These are phyloP conservation scores for Fusarium sp. DNA, from an alignment of 2,329 filamentous ascomycete genomes.

Conservation along the genomic window DNA sequence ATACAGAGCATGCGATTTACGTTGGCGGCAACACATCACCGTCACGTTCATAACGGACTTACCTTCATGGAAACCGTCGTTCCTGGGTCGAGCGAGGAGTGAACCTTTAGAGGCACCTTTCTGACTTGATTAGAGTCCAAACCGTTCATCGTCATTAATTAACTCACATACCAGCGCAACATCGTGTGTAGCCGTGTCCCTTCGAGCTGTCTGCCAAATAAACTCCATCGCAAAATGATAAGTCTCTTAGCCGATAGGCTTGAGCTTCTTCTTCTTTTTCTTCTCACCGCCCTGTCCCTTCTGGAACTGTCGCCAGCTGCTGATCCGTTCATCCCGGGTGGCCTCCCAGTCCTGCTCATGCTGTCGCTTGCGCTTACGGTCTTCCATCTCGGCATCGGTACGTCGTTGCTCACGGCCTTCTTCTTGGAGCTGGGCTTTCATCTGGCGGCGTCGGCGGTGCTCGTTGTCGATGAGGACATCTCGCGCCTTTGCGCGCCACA, in stretches of 20 bases:
- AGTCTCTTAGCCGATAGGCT: slow-evolving; percentile 67
- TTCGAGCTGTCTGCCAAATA: slow-evolving; percentile 22
- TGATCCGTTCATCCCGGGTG: slow-evolving; percentile 90
- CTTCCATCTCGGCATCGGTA: slow-evolving; percentile 86
- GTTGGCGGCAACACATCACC: slow-evolving; percentile 3
- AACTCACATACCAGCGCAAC: slow-evolving; percentile 51
- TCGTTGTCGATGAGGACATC: slow-evolving; percentile 95
- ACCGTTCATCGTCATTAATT: slow-evolving; percentile 47
- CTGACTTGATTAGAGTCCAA: slow-evolving; percentile 52
- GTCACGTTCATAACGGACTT: slow-evolving; percentile 30
- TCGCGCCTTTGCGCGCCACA: slow-evolving; percentile 92
- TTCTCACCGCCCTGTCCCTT: slow-evolving; percentile 74
- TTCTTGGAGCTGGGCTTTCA: slow-evolving; percentile 96
- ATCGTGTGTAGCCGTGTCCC: slow-evolving; percentile 31
- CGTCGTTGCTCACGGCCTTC: slow-evolving; percentile 90
- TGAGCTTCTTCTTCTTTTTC: slow-evolving; percentile 80
- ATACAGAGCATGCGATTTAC: slow-evolving; percentile 18
- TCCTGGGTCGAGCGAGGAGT: slow-evolving; percentile 18
- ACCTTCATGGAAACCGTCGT: slow-evolving; percentile 30
- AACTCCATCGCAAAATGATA: slow-evolving; percentile 22
- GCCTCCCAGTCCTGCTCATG: slow-evolving; percentile 97
- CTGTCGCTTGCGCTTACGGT: slow-evolving; percentile 86
- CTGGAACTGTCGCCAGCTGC: slow-evolving; percentile 93
- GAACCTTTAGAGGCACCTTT: slow-evolving; percentile 36
- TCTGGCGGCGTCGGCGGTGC: slow-evolving; percentile 82